phyloP scores from a whole-genome alignment of 2,329 filamentous ascomycete genomes.

The Clonostachys sp. region DNA sequence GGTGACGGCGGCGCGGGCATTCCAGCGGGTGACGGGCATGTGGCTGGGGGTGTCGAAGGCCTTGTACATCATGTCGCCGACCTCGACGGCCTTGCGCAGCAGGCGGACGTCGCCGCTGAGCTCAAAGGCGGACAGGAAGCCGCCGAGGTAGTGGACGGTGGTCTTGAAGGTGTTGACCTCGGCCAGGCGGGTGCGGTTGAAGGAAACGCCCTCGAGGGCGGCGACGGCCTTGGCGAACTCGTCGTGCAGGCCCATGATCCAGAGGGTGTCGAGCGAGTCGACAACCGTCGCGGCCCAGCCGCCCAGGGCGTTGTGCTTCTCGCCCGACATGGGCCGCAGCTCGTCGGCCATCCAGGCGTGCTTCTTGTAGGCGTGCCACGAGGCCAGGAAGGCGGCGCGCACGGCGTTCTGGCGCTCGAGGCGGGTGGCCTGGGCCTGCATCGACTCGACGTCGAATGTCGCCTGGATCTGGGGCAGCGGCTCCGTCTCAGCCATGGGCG shows the following conservation, averaged over 20 bases:
- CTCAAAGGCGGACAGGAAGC: conserved; percentile 81
- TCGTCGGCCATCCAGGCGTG: conserved; percentile 87
- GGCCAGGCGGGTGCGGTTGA: conserved; percentile 61
- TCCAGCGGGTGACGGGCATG: conserved; percentile 64
- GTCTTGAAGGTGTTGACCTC: conserved; percentile 92
- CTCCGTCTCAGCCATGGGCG: conserved; percentile 19
- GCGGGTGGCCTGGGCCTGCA: conserved; percentile 14
- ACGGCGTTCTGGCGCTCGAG: conserved; percentile 8
- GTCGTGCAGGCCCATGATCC: conserved; percentile 76
- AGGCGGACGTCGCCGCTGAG: conserved; percentile 70
- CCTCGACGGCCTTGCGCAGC: conserved; percentile 72
- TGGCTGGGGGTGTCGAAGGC: conserved; percentile 90
- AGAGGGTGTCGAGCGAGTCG: conserved; percentile 77
- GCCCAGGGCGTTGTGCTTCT: conserved; percentile 75
- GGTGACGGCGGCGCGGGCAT: conserved; percentile 27
- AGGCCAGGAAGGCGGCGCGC: conserved; percentile 4
- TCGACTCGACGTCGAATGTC: conserved; percentile 15
- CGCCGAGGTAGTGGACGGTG: conserved; percentile 85
- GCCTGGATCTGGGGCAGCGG: conserved; percentile 25
- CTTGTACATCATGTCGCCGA: conserved; percentile 75
- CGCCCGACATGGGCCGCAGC: conserved; percentile 66
- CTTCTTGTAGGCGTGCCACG: conserved; percentile 75
- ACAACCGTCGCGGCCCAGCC: conserved; percentile 88
- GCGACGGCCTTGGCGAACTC: conserved; percentile 77
- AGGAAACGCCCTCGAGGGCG: conserved; percentile 71